Base-by-base conservation (phyloP, 306 rosid species). In the Quercus engelmannii region DNA sequence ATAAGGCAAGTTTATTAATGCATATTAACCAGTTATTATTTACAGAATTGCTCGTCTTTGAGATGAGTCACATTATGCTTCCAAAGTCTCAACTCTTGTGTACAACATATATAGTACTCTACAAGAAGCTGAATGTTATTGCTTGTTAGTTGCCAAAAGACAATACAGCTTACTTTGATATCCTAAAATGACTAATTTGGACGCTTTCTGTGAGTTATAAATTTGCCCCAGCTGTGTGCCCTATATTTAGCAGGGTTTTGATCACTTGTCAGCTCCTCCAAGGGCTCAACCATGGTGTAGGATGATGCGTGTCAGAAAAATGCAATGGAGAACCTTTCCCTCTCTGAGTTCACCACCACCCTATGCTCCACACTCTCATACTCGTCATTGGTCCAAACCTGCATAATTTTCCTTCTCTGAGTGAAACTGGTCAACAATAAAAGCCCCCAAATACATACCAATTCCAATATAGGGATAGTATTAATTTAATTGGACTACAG, bases 301-400 rank as follows among this genome's bases (percentile, higher is more conserved):
- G 87, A 97, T 55, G 91, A 56, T 12, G 98, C 94, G 63, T 76
- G 83, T 55, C 90, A 76, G 85, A 88, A 88, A 81, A 77, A 86
- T 0, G 93, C 86, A 72, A 89, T 76, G 2, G 93, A 89, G 57
- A 81, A 75, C 11, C 46, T 8, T 41, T 41, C 46, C 46, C 11
- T 41, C 11, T 41, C 11, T 41, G 46, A 41, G 46, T 41, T 41
- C 46, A 41, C 46, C 11, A 41, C 46, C 46, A 41, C 46, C 46
- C 46, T 41, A 41, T 41, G 46, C 46, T 8, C 11, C 11, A 41
- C 46, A 41, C 11, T 41, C 46, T 41, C 46, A 41, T 41, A 41
- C 46, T 41, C 46, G 11, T 2, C 46, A 41, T 41, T 41, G 46
- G 46, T 41, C 3, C 46, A 41, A 38, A 41, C 46, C 46, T 41